Evolutionary conservation across 306 rosid genomes (phyloP).

Genomic region (Gastrolobium bilobum): DNA sequence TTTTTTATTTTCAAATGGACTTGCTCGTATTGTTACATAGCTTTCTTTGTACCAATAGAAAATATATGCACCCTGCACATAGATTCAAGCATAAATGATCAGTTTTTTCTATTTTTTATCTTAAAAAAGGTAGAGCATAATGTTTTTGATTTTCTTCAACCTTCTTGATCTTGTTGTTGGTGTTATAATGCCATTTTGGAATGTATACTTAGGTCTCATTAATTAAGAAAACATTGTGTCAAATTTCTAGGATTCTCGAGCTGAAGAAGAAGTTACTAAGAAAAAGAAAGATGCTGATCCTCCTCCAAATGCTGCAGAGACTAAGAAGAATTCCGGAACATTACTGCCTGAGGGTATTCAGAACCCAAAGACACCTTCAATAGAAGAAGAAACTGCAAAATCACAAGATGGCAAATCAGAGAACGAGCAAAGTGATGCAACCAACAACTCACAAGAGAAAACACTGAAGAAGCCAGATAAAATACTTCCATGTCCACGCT

Average conservation of each 20-base stretch:
- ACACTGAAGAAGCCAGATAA: slow-evolving; percentile 86
- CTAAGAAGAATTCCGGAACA: slow-evolving; percentile 37
- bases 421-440: slow-evolving; percentile 58
- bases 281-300: slow-evolving; percentile 55
- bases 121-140: neutral
- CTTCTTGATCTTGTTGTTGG: slow-evolving; percentile 5
- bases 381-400: slow-evolving; percentile 61
- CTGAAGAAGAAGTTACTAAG: slow-evolving; percentile 51
- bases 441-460: slow-evolving; percentile 61
- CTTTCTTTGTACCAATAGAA: slow-evolving; percentile 20
- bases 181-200: neutral
- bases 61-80: neutral
- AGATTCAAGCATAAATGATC: neutral
- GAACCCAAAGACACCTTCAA: slow-evolving; percentile 64
- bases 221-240: slow-evolving; percentile 41
- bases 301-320: slow-evolving; percentile 55
- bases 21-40: neutral
- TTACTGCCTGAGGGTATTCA: slow-evolving; percentile 45
- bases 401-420: slow-evolving; percentile 47
- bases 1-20: too few relatives aligned
- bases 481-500: slow-evolving; percentile 87
- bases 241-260: slow-evolving; percentile 63
- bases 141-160: neutral
- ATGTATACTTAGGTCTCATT: neutral
- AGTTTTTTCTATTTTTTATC: neutral